Conservation (phyloP, 257 asterid species). For the Cordia subcordata region DNA sequence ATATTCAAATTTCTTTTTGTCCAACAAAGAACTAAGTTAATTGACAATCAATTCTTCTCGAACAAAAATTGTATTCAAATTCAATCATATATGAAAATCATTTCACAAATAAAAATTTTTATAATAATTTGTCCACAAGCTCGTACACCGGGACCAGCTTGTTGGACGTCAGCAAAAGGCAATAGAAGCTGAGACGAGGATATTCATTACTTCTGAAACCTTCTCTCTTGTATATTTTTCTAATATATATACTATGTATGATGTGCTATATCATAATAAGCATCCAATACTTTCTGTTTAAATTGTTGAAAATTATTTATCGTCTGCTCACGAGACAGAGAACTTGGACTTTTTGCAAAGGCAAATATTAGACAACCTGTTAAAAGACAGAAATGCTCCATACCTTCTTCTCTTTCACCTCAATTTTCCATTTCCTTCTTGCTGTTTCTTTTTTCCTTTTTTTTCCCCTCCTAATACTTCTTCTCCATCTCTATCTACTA, state of each 20-base stretch:
- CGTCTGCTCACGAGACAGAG: conserved; percentile 28
- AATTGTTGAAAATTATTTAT: conserved; percentile 27
- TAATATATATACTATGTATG: conserved; percentile 3
- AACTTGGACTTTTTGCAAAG: conserved; percentile 31
- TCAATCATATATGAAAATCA: too few relatives aligned
- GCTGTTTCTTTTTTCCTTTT: conserved; percentile 8
- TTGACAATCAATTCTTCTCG: too few relatives aligned
- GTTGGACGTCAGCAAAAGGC: conserved; percentile 22
- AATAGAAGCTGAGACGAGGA: conserved; percentile 32
- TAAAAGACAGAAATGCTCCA: conserved; percentile 39
- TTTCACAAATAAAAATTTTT: too few relatives aligned
- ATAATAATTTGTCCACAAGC: background rate
- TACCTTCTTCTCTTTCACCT: conserved; percentile 21
- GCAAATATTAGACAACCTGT: conserved; percentile 27
- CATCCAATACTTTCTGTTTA: conserved; percentile 23
- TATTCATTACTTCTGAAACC: conserved; percentile 24
- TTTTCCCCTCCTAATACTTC: conserved; percentile 14
- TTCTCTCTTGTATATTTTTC: conserved; percentile 13
- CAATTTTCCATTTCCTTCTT: conserved; percentile 16
- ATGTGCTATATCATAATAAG: conserved; percentile 5
- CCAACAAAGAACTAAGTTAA: too few relatives aligned
- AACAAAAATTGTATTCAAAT: too few relatives aligned
- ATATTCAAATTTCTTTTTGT: too few relatives aligned
- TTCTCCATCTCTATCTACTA: conserved; percentile 10
- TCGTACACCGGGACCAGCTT: background rate